Percentiles rank a stretch among this genome's conserved stretches.
These are phyloP conservation scores for Zarea fungicola DNA, from an alignment of 2,329 filamentous ascomycete species.

Conservation along the genomic window DNA sequence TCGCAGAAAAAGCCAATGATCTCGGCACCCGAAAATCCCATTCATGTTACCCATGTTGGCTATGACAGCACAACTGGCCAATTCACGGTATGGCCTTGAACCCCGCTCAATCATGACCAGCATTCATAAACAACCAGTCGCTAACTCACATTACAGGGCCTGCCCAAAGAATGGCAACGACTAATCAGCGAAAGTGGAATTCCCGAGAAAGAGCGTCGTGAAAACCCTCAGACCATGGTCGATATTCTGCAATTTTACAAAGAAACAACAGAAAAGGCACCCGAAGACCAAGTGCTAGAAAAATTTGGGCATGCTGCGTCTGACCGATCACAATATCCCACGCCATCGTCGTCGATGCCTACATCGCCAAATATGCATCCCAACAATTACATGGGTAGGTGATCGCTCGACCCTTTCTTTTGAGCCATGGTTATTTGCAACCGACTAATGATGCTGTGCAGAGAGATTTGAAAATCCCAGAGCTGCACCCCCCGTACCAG, in stretches of 20 bases:
- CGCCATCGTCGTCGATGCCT: conserved; percentile 38
- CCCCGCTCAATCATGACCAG: conserved; percentile 13
- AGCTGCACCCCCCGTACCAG: conserved; percentile 82
- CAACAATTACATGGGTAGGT: conserved; percentile 50
- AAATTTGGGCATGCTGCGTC: conserved; percentile 88
- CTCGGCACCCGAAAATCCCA: conserved; percentile 94
- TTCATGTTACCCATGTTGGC: conserved; percentile 96
- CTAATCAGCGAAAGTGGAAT: conserved; percentile 94
- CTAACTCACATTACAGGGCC: conserved; percentile 54
- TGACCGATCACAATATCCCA: conserved; percentile 42
- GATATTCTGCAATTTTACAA: conserved; percentile 97
- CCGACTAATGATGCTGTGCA: conserved; percentile 18
- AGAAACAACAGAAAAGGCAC: conserved; percentile 75
- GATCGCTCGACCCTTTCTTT: neutral
- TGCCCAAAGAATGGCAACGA: conserved; percentile 97
- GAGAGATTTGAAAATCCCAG: conserved; percentile 97
- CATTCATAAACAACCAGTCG: conserved; percentile 17
- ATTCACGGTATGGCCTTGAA: conserved; percentile 68
- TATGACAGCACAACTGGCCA: conserved; percentile 95
- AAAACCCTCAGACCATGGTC: conserved; percentile 92
- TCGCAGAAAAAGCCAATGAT: conserved; percentile 89
- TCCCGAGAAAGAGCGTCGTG: conserved; percentile 89
- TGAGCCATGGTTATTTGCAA: too few species aligned
- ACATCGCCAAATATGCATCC: conserved; percentile 51
- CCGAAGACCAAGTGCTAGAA: conserved; percentile 86